Evolutionary conservation across 2,329 filamentous ascomycete genomes (phyloP), one percentile per base, ranked within the genome.

Genomic region (Fusarium avenaceum): DNA sequence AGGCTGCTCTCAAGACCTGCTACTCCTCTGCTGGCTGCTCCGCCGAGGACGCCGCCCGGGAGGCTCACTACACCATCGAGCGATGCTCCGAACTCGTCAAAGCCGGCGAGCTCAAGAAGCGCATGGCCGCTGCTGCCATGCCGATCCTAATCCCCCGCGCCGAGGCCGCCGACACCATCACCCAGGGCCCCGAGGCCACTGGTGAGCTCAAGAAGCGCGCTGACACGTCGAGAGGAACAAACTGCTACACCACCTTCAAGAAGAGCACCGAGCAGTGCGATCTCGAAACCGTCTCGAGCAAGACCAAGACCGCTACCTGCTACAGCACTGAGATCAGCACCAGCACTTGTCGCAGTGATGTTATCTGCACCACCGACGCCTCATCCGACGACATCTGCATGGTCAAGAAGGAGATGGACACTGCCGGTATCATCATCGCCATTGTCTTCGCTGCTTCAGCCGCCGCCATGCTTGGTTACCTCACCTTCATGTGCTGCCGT

Each of bases 401-500:
- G 65, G 77, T 80, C 73, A 60, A 48, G 43, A 39, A 70, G 33
- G 81, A 80, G 70, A 76, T 87, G 54, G 80, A 80, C 68, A 72
- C 80, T 3, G 78, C 78, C 40, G 85, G 82, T 63, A 78, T 85
- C 71, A 77, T 86, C 73, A 79, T 87, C 65, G 77, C 81, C 71
- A 76, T 85, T 65, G 70, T 83, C 74, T 82, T 89, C 38, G 82
- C 78, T 57, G 65, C 75, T n/a, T 77, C 75, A 60, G 71, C 83
- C 63, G 74, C 77, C 65, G 43, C 79, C 51, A 76, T 79, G 67
- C 63, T 83, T 62, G 76, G 72, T 47, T 69, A 77, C 65, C 75
- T 88, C 57, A 80, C 82, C 72, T 83, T 83, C 79, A 78, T 83
- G 67, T 87, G 84, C 82, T 84, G 81, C 80, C 78, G 79, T 64